Base-by-base conservation (phyloP, 805 yeast genomes). In the Cephaloascus albidus region DNA sequence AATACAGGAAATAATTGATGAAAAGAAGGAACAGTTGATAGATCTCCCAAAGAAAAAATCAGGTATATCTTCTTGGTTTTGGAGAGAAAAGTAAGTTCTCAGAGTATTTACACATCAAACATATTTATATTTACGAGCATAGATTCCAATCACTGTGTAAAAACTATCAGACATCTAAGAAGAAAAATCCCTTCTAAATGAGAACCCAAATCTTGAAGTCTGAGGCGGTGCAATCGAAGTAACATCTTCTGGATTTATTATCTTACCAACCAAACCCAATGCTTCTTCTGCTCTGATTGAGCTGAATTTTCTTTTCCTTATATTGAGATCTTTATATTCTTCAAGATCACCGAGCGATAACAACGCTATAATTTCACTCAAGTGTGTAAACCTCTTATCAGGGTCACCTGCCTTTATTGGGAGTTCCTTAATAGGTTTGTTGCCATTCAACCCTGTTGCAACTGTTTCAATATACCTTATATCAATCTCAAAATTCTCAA, bases 251-350 rank as follows among this genome's bases (percentile, higher is more conserved):
- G 12, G 53, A 38, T 48, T 51, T 34, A 59, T 58, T 53, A 78
- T 54, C 55, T 84, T 87, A 17, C 71, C 67, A 12, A 85, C 61
- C 45, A 86, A 60, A 20, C 58, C 54, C 38, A 72, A 54, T 2
- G 95, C 96, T 43, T 76, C 80, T 41, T 83, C 90, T 2, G 79
- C 81, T 48, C 75, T 76, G 36, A 90, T 71, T 40, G 89, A 74
- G 45, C 84, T 86, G 52, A 78, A 89, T 45, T 79, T 76, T 46
- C 81, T 76, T 70, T 70, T 66, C 45, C 86, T 65, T 3, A 65
- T 53, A 10, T 66, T 64, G 10, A 74, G 71, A 45, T 76, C 76
- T 47, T 66, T 71, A 57, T 78, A 87, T 31, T 75, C 83, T 20
- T 79, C 85, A 41, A 74, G 61, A 44, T 75, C 72, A 12, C 84